Conservation (phyloP, 2,329 filamentous ascomycete species). For the Aspergillus niger region DNA sequence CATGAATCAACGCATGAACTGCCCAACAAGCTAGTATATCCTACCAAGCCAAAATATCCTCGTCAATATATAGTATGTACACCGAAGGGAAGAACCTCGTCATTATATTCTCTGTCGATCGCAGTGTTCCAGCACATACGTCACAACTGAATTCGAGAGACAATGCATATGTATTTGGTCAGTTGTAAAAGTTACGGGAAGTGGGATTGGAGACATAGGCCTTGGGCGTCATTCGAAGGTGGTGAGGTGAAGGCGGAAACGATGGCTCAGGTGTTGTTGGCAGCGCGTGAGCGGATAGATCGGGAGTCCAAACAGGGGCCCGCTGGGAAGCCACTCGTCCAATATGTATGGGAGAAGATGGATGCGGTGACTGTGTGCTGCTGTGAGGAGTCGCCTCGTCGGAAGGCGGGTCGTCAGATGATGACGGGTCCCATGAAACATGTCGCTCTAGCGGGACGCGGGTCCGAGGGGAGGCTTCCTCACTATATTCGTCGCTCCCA, state of each 20-base stretch:
- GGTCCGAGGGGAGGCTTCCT: constrained; percentile 2
- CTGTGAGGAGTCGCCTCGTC: constrained; percentile 1
- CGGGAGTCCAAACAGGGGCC: background rate
- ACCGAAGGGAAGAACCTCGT: background rate
- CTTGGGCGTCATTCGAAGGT: constrained; percentile 23
- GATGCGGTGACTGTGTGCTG: constrained; percentile 6
- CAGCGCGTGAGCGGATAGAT: background rate
- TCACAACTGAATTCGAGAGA: too few species aligned
- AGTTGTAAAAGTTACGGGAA: background rate
- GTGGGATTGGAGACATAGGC: constrained; percentile 5
- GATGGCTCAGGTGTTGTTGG: constrained; percentile 12
- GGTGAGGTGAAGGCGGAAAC: constrained; percentile 11
- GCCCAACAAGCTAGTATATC: background rate
- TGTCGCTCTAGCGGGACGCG: constrained; percentile 5
- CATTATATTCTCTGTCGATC: too few species aligned
- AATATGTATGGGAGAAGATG: constrained; percentile 2
- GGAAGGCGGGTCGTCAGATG: constrained; percentile 5
- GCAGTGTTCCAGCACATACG: too few species aligned
- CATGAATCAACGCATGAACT: background rate
- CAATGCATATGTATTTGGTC: background rate
- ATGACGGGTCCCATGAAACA: constrained; percentile 13
- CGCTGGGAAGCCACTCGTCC: constrained; percentile 8
- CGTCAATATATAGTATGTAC: background rate
- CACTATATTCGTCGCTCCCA: constrained; percentile 15
- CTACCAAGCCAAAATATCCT: background rate